Evolutionary conservation across 441 rosid species (phyloP), one percentile per base, ranked within the genome.

Genomic region (Hura crepitans): DNA sequence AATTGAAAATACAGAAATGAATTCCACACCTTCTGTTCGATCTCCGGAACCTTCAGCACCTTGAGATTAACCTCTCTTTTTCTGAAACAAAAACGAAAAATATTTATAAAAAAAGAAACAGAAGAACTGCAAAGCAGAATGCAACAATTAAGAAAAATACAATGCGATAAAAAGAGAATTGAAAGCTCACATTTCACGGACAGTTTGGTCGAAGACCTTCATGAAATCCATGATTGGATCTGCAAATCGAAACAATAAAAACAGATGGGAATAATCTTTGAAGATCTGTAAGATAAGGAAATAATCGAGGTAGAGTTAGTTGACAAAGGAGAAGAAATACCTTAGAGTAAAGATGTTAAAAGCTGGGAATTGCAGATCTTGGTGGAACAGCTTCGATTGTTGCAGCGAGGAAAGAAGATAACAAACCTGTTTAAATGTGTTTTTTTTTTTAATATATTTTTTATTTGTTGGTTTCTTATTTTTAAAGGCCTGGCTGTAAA

Each of bases 41-140:
- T 95, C 85, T 92, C 97, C 1, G 99, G 99, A 70, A 95, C 96
- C 89, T 95, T 90, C 81, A 95, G 70, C 63, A 95, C 99, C 87
- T 90, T 92, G 70, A 95, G 90, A 87, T 95, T 95, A 69, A 95
- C 99, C 87, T 95, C 99, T 75, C 99, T 81, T 86, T 94, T 94
- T 80, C 97, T 94, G 88, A 0, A 77, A 70, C 50, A 25, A 56
- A 54, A 62, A 65, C 18, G 0, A 4, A 67, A 42, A 35, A 59
- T n/a, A n/a, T n/a, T n/a, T 30, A 6, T 47, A 55, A 47, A 56
- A 2, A 62, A 55, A 17, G 2, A 8, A 31, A 51, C 54, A 6
- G 60, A n/a, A 31, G 56, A 33, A 69, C 46, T 65, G 23, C 23
- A 30, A 62, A 67, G 12, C 15, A 10, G n/a, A 55, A 11, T n/a